These are phyloP conservation scores for Friedmanniomyces endolithicus DNA, from an alignment of 495 filamentous ascomycete genomes.

Conservation along the genomic window DNA sequence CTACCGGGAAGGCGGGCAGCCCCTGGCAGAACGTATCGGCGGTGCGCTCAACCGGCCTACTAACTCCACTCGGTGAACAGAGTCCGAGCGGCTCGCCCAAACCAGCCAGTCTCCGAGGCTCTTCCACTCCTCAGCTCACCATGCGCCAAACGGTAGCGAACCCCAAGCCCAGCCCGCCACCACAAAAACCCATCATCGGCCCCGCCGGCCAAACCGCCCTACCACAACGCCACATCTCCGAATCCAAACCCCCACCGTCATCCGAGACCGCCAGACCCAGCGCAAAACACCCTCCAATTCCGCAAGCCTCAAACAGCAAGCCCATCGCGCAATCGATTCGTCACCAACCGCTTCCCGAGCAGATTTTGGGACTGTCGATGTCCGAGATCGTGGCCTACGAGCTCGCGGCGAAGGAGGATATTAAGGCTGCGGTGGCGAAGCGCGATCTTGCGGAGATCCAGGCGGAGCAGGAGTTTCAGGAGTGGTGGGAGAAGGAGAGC, in stretches of 20 bases:
- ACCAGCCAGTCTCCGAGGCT: constrained; percentile 18
- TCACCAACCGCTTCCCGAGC: constrained; percentile 38
- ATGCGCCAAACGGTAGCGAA: constrained; percentile 52
- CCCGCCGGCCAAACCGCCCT: constrained; percentile 16
- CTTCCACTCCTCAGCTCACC: constrained; percentile 43
- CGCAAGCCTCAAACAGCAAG: constrained; percentile 14
- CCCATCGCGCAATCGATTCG: constrained; percentile 34
- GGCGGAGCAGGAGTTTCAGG: constrained; percentile 87
- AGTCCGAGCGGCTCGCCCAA: constrained; percentile 17
- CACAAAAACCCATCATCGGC: constrained; percentile 22
- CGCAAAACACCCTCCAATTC: background rate
- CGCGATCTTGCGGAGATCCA: constrained; percentile 87
- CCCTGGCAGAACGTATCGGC: constrained; percentile 54
- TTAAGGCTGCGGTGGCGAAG: constrained; percentile 65
- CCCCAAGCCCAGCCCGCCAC: constrained; percentile 25
- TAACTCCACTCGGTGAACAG: constrained; percentile 28
- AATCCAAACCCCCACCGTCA: background rate
- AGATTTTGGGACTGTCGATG: constrained; percentile 55
- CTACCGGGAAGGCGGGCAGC: constrained; percentile 38
- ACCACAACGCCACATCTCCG: constrained; percentile 18
- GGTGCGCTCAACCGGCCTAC: constrained; percentile 27
- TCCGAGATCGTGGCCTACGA: constrained; percentile 84
- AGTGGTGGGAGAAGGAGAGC: constrained; percentile 96
- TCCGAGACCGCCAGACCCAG: background rate
- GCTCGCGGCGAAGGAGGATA: constrained; percentile 66